Base-by-base conservation (phyloP, 2,329 filamentous ascomycete genomes). In the Colletotrichum endophyticum region DNA sequence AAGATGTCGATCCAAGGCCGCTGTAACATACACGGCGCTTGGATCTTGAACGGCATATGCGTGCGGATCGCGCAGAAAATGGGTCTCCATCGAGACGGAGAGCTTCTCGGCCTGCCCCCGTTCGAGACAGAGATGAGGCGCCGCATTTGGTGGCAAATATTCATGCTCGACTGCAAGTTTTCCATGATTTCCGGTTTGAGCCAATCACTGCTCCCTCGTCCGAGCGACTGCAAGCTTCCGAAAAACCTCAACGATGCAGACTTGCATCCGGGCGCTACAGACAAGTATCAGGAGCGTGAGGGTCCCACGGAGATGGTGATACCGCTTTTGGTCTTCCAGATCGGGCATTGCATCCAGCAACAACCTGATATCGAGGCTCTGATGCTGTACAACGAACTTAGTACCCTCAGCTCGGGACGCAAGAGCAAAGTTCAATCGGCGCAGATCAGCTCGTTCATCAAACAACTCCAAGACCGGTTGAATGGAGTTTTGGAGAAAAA, bases 111-210 rank as follows among this genome's bases (percentile, higher is more conserved):
- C 1, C 84, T 93, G 3, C 86, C 89, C 0, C 90, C 91, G 0
- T 93, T 93, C 78, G 92, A 94, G 79, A 90, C 90, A 3, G 92
- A 94, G 80, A 94, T 94, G 87, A 88, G 92, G 16, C 86, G 92
- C 59, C 87, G 92, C 6, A 86, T 94, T 39, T 94, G 92, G 92
- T 93, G 91, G 91, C 89, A 91, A 79, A 88, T 94, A 39, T 86
- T 91, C 66, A 84, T 92, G 70, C 86, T 91, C 66, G 91, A 93
- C 78, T 85, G 88, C 68, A 89, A 90, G 78, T 89, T 89, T 73
- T 91, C 90, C 53, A 83, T 92, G 73, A 85, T 91, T 77, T 92
- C 91, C 5, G 91, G 91, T 2, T 85, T 92, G n/a, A 90, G 86
- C 74, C 88, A 61, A 88, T 92, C 73, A 91, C 89, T 12, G 89